Evolutionary conservation across 306 rosid species (phyloP).

Genomic region (Oemleria cerasiformis): DNA sequence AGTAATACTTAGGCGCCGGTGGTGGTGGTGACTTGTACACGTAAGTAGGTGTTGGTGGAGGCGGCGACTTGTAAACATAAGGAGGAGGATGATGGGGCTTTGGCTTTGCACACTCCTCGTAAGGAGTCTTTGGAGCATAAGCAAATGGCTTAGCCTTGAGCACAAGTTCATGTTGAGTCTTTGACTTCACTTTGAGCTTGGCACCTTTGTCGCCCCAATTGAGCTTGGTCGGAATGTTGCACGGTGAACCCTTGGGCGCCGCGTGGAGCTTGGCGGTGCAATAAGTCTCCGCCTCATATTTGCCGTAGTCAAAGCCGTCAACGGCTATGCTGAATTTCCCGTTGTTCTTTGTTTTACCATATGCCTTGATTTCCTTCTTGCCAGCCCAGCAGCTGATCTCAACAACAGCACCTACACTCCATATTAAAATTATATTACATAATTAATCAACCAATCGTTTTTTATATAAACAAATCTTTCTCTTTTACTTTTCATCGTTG

Average conservation of each 20-base stretch:
- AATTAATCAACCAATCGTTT: neutral
- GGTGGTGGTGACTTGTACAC: slow-evolving; percentile 47
- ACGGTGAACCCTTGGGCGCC: slow-evolving; percentile 71
- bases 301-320: slow-evolving; percentile 53
- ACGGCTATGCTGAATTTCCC: slow-evolving; percentile 70
- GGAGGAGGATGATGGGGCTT: slow-evolving; percentile 66
- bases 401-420: slow-evolving; percentile 62
- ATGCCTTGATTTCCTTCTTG: slow-evolving; percentile 51
- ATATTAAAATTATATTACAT: neutral
- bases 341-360: slow-evolving; percentile 73
- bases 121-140: slow-evolving; percentile 71
- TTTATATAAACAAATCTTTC: too few species aligned
- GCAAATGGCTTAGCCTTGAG: slow-evolving; percentile 74
- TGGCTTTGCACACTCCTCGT: slow-evolving; percentile 52
- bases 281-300: slow-evolving; percentile 51
- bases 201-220: slow-evolving; percentile 60
- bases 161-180: slow-evolving; percentile 66
- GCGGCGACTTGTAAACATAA: slow-evolving; percentile 53
- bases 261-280: slow-evolving; percentile 79
- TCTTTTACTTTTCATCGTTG: too few species aligned
- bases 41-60: slow-evolving; percentile 34
- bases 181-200: slow-evolving; percentile 60
- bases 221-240: slow-evolving; percentile 63
- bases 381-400: slow-evolving; percentile 79
- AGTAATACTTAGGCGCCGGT: slow-evolving; percentile 19